Evolutionary conservation across 768 basidiomycete genomes (phyloP), one percentile per base, ranked within the genome.

Genomic region (Leucocoprinus sp.): DNA sequence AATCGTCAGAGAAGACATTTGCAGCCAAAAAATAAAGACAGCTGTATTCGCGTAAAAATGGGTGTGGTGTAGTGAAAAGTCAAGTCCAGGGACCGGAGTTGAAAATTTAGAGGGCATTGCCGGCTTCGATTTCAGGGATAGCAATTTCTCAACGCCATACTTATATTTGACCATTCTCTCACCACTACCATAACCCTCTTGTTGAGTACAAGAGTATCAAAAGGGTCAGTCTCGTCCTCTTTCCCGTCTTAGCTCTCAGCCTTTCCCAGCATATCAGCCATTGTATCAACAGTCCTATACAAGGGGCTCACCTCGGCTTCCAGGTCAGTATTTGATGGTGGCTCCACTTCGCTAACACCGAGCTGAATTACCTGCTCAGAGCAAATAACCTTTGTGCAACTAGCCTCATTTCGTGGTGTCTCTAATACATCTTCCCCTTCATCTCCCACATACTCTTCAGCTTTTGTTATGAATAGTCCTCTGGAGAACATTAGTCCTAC

Each of bases 241-340:
- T 50, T 52, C 44, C 52, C n/a, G 45, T 38, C 54, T 42, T 51
- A 17, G 36, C 55, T 51, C 45, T 37, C n/a, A 42, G 33, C 45
- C 37, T 45, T 42, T 39, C 39, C 41, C 50, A 59, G 41, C 40
- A 21, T 33, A 49, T 47, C 43, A 57, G 60, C 60, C 69, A 72
- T 76, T 89, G 85, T 89, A 89, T 60, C 80, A 87, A 71, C 84
- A 86, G 68, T 78, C 74, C 75, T 74, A 71, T 79, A 80, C 79
- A 82, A 78, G 72, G 78, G 76, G 78, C 74, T 54, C 52, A 41
- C 80, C 73, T 75, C 74, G 73, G 75, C 75, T 80, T 65, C 70
- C 70, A 77, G 79, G 82, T 82, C 66, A 43, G 69, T 65, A 48
- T 47, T 58, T 37, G 60, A 54, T 51, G 44, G 56, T 56, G 53